Evolutionary conservation across 169 alveolate genomes (phyloP), one percentile per base, ranked within the genome.

Genomic region (Cytauxzoon felis): DNA sequence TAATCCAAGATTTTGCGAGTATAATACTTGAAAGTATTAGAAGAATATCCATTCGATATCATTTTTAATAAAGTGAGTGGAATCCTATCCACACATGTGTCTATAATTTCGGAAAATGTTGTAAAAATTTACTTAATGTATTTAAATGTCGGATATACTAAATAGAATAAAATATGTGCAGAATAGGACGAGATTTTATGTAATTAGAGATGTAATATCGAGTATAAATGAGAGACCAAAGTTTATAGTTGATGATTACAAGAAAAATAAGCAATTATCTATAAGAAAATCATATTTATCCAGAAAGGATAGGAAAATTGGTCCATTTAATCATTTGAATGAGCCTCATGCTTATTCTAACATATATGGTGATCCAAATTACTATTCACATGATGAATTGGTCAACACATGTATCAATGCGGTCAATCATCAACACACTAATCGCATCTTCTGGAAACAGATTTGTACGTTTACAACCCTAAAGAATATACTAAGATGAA

Each of bases 371-470:
- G 85, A 75, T 30, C 85, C 85, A 6, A 36, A 65, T 6, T 75
- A 54, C 26, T 75, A 64, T 32, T 64, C 85, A 33, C 50, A 47
- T 50, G 6, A 63, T 19, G 79, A 64, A 18, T 67, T 75, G 18
- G 6, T 29, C 23, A 24, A 23, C 7, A 49, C 79, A 8, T 75
- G 78, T 45, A 40, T 23, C 2, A 23, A 26, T 19, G 80, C 85
- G 0, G 9, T 80, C 8, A 54, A 50, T 2, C 52, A 45, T 53
- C 41, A 36, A 29, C 52, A 65, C 27, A n/a, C 53, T 5, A 75
- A 75, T 29, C 18, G 62, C 3, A 36, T 19, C 32, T 75, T 64
- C 47, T 75, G 85, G 85, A 52, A 61, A 57, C 85, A 75, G 32
- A 64, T 75, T 13, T n/a, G 85, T 75, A 65, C 8, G 80, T 53